Evolutionary conservation across 2,329 filamentous ascomycete genomes (phyloP).

Genomic region (Arthrobotrys sphaeroides): DNA sequence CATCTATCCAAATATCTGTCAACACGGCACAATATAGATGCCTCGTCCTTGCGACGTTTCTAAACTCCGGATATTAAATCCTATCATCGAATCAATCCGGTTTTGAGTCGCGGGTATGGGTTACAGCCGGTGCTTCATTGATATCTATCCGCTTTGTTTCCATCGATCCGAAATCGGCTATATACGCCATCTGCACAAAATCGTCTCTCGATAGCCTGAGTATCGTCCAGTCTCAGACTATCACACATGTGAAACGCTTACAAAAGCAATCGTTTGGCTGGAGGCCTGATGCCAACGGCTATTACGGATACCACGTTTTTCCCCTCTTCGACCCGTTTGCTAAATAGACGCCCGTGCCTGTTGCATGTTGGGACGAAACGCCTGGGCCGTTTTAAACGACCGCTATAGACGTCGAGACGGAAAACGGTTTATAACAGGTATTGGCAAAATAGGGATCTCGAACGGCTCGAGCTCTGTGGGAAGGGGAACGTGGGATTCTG

Average conservation of each 20-base stretch:
- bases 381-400: slow-evolving; percentile 5
- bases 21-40: slow-evolving; percentile 1
- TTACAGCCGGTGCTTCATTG: not conserved
- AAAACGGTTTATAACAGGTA: not conserved
- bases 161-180: not conserved
- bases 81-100: not conserved
- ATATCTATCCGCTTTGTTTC: slow-evolving; percentile 22
- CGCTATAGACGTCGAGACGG: too few species aligned
- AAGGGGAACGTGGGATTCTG: too few species aligned
- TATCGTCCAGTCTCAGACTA: slow-evolving; percentile 3
- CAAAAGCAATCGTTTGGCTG: not conserved
- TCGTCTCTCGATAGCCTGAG: not conserved
- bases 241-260: slow-evolving; percentile 38
- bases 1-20: too few species aligned
- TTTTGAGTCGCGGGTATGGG: too few species aligned
- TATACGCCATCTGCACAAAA: not conserved
- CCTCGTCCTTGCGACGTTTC: not conserved
- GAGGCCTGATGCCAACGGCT: slow-evolving; percentile 3
- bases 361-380: slow-evolving; percentile 13
- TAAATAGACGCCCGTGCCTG: not conserved
- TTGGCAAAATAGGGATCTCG: too few species aligned
- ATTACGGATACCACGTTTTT: slow-evolving; percentile 25
- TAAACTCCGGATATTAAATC: not conserved
- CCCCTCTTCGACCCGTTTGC: not conserved
- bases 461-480: too few species aligned